Evolutionary conservation across 2,329 filamentous ascomycete species (phyloP), one percentile per base, ranked within the genome.

Genomic region (Penicillium sp.): DNA sequence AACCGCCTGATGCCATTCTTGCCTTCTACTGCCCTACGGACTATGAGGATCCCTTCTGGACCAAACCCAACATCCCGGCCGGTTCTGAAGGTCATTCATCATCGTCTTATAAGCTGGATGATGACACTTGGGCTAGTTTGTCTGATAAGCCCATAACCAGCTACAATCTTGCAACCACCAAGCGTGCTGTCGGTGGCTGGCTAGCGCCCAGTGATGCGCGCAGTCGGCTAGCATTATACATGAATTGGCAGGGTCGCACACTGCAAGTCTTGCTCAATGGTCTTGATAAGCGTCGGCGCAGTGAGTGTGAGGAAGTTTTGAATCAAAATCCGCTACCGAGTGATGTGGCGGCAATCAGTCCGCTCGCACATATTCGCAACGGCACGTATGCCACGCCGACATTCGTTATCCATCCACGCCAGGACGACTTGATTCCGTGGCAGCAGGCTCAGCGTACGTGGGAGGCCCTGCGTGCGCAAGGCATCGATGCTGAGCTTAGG

Each of bases 211-310:
- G 42, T 1, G 74, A 78, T 56, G 61, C 71, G 0, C 73, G 77
- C 14, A 66, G 58, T 16, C 68, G 73, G 3, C 66, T 78, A 9
- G 62, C 69, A 1, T 63, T 79, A 0, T 68, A 77, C 57, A 77
- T 78, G 65, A 77, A 77, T 60, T 77, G 73, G 74, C 64, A 68
- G 21, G 74, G 64, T 0, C 70, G 72, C 43, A 67, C 66, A 0
- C 61, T 79, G 4, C 38, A 47, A 20, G 26, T 56, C 11, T 47
- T 56, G 8, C 3, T 50, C 14, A 28, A 47, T 14, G 47, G 40
- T 6, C 20, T 55, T 7, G n/a, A n/a, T n/a, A n/a, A n/a, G n/a
- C n/a, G n/a, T n/a, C n/a, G n/a, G n/a, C n/a, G n/a, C n/a, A n/a
- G n/a, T n/a, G n/a, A n/a, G n/a, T n/a, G n/a, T n/a, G n/a, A n/a